These are phyloP conservation scores for Lepidopterella palustris DNA, from an alignment of 495 filamentous ascomycete genomes.

Conservation along the genomic window DNA sequence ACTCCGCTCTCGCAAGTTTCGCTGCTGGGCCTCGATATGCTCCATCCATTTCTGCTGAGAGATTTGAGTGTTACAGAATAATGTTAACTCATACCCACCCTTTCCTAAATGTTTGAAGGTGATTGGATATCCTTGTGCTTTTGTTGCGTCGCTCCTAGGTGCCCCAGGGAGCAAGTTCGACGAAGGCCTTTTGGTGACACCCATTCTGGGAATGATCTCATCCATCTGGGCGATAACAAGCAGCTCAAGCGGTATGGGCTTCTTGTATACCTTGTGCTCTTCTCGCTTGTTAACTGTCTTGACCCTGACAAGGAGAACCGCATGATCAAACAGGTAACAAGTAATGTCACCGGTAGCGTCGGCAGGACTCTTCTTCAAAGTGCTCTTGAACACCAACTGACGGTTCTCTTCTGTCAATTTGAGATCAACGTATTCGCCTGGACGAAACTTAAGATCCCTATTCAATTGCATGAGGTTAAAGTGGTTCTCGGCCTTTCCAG, in stretches of 20 bases:
- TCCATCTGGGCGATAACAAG: slow-evolving; percentile 96
- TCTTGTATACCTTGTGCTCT: slow-evolving; percentile 88
- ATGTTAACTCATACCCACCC: slow-evolving; percentile 86
- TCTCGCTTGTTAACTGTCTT: slow-evolving; percentile 90
- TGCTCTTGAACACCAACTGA: slow-evolving; percentile 86
- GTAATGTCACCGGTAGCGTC: slow-evolving; percentile 78
- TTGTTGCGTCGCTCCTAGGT: slow-evolving; percentile 39
- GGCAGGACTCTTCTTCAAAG: slow-evolving; percentile 83
- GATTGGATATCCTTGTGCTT: slow-evolving; percentile 82
- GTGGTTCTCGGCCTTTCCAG: slow-evolving; percentile 94
- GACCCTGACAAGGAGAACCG: slow-evolving; percentile 75
- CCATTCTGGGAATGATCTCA: slow-evolving; percentile 74
- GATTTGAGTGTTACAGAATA: slow-evolving; percentile 75
- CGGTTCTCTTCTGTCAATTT: slow-evolving; percentile 92
- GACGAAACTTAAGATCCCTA: slow-evolving; percentile 77
- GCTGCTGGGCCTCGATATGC: slow-evolving; percentile 84
- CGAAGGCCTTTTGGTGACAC: slow-evolving; percentile 78
- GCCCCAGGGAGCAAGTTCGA: slow-evolving; percentile 73
- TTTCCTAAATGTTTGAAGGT: slow-evolving; percentile 98
- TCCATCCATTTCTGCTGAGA: slow-evolving; percentile 92
- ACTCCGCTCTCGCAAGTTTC: slow-evolving; percentile 72
- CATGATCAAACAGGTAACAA: slow-evolving; percentile 93
- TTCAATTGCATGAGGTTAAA: slow-evolving; percentile 93
- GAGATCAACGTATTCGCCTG: slow-evolving; percentile 82
- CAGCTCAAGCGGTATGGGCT: slow-evolving; percentile 91